phyloP scores from a whole-genome alignment of 345 rosid genomes.

The Hypericum perforatum region DNA sequence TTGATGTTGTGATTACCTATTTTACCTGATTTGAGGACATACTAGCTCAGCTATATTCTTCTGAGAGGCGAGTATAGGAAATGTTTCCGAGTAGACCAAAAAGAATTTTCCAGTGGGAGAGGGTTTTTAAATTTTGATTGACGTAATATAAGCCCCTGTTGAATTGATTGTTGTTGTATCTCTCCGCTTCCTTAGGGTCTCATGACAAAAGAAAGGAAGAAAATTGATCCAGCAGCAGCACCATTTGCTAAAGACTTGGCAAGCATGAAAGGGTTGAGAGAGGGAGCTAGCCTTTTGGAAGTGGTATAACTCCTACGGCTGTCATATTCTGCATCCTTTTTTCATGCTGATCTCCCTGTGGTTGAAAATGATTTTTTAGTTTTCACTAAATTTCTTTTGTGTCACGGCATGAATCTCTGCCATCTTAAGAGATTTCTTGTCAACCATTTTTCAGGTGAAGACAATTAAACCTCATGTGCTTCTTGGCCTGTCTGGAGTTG shows the following conservation, averaged over 20 bases:
- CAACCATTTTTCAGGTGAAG: constrained; percentile 51
- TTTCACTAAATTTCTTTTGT: constrained; percentile 7
- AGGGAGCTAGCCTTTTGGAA: constrained; percentile 77
- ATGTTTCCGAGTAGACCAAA: no score
- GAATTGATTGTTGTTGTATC: no score
- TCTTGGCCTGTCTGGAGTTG: constrained; percentile 98
- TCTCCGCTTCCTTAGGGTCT: constrained; percentile 51
- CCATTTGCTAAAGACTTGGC: constrained; percentile 71
- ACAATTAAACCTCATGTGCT: constrained; percentile 84
- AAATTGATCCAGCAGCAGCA: constrained; percentile 74
- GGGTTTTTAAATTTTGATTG: no score
- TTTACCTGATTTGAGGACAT: constrained; percentile 6
- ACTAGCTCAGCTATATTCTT: not conserved
- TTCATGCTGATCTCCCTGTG: constrained; percentile 6
- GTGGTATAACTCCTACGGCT: constrained; percentile 50
- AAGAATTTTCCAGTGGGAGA: no score
- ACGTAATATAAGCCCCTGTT: no score
- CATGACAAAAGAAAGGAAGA: constrained; percentile 77
- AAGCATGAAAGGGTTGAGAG: constrained; percentile 55
- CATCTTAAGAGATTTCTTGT: constrained; percentile 2
- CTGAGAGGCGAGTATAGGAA: no score
- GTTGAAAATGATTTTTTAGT: not conserved
- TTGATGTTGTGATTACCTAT: constrained; percentile 5
- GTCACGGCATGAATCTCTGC: not conserved
- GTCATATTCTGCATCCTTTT: constrained; percentile 9